Conservation (phyloP, 2,329 filamentous ascomycete species). For the Neurospora crassa region DNA sequence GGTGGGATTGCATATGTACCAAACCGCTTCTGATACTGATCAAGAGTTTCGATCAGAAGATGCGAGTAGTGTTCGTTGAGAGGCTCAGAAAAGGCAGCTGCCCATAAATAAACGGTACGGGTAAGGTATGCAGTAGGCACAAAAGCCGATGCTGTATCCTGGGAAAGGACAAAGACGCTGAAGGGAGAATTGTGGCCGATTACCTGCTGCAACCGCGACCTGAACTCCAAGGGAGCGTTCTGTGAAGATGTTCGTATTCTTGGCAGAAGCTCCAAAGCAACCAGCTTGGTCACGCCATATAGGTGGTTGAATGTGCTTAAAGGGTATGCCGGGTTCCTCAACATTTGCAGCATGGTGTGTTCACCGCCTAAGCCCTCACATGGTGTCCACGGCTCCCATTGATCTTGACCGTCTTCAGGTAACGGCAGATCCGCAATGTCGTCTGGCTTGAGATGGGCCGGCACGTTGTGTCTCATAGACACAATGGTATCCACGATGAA, state of each 20-base stretch:
- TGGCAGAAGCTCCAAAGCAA: conserved; percentile 14
- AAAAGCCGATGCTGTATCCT: conserved; percentile 10
- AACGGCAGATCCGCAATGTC: conserved; percentile 37
- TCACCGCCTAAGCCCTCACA: conserved; percentile 27
- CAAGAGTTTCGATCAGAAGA: conserved; percentile 15
- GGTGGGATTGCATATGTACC: conserved; percentile 18
- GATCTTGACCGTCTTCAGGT: conserved; percentile 58
- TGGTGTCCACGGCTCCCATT: conserved; percentile 65
- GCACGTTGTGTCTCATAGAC: conserved; percentile 38
- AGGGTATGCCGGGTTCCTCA: conserved; percentile 24
- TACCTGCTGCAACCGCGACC: conserved; percentile 13
- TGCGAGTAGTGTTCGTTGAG: conserved; percentile 7
- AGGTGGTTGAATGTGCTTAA: conserved; percentile 34
- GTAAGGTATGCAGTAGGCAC: conserved; percentile 20
- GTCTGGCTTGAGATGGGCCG: conserved; percentile 37
- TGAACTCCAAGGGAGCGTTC: conserved; percentile 7
- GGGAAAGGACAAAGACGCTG: conserved; percentile 14
- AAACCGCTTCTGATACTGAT: conserved; percentile 17
- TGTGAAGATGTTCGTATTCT: conserved; percentile 1
- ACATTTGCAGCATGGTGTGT: conserved; percentile 12
- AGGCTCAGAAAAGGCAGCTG: conserved; percentile 13
- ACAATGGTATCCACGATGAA: conserved; percentile 53
- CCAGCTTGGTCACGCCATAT: conserved; percentile 27
- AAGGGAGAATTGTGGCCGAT: conserved; percentile 16
- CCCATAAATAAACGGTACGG: conserved; percentile 20